Conservation (phyloP, 2,329 filamentous ascomycete species). For the Aspergillus tamarii region DNA sequence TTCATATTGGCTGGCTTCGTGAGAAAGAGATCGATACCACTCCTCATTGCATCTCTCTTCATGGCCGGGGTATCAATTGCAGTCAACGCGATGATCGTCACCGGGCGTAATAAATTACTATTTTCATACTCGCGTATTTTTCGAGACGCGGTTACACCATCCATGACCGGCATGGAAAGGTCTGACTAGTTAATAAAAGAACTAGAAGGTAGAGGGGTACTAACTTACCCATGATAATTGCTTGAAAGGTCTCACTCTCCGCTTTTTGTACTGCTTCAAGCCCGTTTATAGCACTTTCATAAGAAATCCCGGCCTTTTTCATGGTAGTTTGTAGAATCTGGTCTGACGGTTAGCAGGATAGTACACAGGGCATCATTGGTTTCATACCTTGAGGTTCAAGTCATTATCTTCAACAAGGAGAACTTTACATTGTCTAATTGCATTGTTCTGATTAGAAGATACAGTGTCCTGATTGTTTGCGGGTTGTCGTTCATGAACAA, state of each 20-base stretch:
- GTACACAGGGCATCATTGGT: background rate
- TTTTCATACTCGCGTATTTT: conserved; percentile 33
- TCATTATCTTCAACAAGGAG: background rate
- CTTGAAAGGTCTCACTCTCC: background rate
- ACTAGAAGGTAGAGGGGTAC: background rate
- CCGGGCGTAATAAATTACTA: conserved; percentile 10
- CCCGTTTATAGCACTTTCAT: background rate
- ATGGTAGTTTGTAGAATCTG: background rate
- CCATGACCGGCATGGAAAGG: conserved; percentile 43
- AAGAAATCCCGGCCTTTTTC: background rate
- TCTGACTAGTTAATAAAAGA: conserved; percentile 21
- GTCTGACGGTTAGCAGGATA: background rate
- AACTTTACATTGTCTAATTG: background rate
- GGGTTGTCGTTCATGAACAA: background rate
- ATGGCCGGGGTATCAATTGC: conserved; percentile 32
- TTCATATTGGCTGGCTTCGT: conserved; percentile 29
- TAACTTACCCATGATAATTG: background rate
- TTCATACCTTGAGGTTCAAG: background rate
- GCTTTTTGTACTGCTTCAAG: background rate
- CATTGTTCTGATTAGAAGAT: background rate
- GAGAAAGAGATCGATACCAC: conserved; percentile 37
- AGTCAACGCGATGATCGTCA: conserved; percentile 34
- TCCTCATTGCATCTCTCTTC: conserved; percentile 32
- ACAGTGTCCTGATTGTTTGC: background rate
- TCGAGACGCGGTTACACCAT: conserved; percentile 35